Conservation (phyloP, 495 filamentous ascomycete species). For the Glarea lozoyensis region DNA sequence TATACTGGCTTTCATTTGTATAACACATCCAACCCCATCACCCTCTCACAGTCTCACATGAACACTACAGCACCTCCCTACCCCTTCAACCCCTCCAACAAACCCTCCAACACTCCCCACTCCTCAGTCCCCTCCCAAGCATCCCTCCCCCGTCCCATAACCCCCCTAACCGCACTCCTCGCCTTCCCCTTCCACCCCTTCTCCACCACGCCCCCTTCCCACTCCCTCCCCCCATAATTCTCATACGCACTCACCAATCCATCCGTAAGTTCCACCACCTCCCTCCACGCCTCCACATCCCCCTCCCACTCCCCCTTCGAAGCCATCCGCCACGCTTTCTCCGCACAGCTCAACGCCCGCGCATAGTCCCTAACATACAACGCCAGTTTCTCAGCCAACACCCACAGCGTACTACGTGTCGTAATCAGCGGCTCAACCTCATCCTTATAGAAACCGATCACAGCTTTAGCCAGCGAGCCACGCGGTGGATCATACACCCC, state of each 20-base stretch:
- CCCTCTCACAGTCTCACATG: no score
- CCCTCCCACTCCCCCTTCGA: constrained; percentile 39
- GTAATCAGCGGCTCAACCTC: constrained; percentile 77
- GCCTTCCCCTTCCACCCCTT: constrained; percentile 81
- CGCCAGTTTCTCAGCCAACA: constrained; percentile 58
- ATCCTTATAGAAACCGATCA: constrained; percentile 65
- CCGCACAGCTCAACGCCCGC: constrained; percentile 69
- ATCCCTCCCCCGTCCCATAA: constrained; percentile 75
- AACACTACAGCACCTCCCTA: no score
- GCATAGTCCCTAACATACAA: constrained; percentile 57
- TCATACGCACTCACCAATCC: constrained; percentile 58
- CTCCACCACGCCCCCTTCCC: constrained; percentile 40
- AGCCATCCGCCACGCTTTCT: constrained; percentile 78
- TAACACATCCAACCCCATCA: no score
- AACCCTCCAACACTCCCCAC: constrained; percentile 54
- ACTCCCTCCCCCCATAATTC: constrained; percentile 46
- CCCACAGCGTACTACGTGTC: constrained; percentile 64
- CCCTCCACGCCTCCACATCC: constrained; percentile 43
- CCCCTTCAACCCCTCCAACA: constrained; percentile 54
- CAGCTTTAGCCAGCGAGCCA: constrained; percentile 39
- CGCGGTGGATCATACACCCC: constrained; percentile 35
- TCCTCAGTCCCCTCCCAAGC: constrained; percentile 70
- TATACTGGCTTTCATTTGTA: no score
- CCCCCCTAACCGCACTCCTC: constrained; percentile 66
- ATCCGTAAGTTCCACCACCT: constrained; percentile 54